Evolutionary conservation across 2,329 filamentous ascomycete species (phyloP).

Genomic region (Plenodomus biglobosus): DNA sequence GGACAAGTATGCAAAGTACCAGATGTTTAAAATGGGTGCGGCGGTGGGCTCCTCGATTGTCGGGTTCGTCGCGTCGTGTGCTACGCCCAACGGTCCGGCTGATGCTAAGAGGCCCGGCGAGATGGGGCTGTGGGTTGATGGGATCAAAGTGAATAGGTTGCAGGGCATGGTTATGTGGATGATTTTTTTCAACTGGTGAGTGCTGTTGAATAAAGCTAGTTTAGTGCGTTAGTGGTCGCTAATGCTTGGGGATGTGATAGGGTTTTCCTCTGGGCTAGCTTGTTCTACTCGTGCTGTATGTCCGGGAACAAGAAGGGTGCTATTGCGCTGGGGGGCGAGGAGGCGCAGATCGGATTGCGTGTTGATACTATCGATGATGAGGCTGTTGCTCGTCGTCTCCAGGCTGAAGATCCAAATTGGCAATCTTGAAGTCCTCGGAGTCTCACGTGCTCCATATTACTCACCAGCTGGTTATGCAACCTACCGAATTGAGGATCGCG

Average conservation of each 20-base stretch:
- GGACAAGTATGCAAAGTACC: conserved; percentile 26
- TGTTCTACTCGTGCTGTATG: conserved; percentile 35
- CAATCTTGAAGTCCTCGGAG: conserved; percentile 1
- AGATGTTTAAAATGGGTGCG: conserved; percentile 23
- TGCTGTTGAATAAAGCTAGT: background rate
- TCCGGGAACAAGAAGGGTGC: conserved; percentile 19
- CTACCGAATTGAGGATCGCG: too few species aligned
- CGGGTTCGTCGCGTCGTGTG: conserved; percentile 16
- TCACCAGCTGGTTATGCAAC: too few species aligned
- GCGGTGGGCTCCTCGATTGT: conserved; percentile 22
- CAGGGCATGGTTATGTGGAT: conserved; percentile 25
- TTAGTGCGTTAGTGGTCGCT: background rate
- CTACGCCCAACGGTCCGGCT: conserved; percentile 4
- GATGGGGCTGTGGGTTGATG: conserved; percentile 18
- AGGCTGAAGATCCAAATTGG: conserved; percentile 26
- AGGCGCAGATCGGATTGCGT: conserved; percentile 17
- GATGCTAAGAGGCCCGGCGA: conserved; percentile 9
- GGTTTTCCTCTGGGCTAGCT: conserved; percentile 28
- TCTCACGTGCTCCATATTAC: too few species aligned
- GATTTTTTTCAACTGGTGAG: conserved; percentile 30
- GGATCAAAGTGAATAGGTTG: conserved; percentile 22
- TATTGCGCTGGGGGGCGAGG: conserved; percentile 26
- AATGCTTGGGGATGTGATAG: conserved; percentile 13
- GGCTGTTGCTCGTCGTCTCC: conserved; percentile 19
- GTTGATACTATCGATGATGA: conserved; percentile 19